phyloP scores from a whole-genome alignment of 352 stramenopile genomes.

The Thalassiosira delicatula region DNA sequence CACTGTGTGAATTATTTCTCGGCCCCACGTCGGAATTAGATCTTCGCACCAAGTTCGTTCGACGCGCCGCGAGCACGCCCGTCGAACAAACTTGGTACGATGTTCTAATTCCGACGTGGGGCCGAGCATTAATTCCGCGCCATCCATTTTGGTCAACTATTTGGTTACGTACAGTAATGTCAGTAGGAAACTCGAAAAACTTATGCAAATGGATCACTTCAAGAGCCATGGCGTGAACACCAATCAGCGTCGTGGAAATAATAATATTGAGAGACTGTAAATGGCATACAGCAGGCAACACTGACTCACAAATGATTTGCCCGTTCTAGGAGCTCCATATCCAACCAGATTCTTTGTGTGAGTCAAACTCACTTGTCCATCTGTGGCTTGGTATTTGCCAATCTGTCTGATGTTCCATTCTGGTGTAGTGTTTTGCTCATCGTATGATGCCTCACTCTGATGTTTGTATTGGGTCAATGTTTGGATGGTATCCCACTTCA shows the following conservation, averaged over 20 bases:
- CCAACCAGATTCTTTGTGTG: slow-evolving; percentile 43
- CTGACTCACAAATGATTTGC: slow-evolving; percentile 15
- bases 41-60: too few species aligned
- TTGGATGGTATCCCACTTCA: slow-evolving; percentile 9
- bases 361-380: slow-evolving; percentile 9
- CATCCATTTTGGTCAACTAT: too few species aligned
- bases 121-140: too few species aligned
- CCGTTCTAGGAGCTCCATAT: slow-evolving; percentile 28
- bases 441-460: slow-evolving; percentile 15
- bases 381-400: slow-evolving; percentile 25
- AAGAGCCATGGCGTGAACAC: background rate
- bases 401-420: slow-evolving; percentile 3
- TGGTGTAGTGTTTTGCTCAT: slow-evolving; percentile 15
- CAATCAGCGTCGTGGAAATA: slow-evolving; percentile 27
- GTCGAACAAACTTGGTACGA: too few species aligned
- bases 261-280: slow-evolving; percentile 13
- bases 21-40: too few species aligned
- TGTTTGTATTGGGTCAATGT: slow-evolving; percentile 7
- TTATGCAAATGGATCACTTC: slow-evolving; percentile 32
- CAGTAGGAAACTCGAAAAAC: slow-evolving; percentile 13
- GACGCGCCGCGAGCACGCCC: too few species aligned
- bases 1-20: too few species aligned
- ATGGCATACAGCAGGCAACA: slow-evolving; percentile 20
- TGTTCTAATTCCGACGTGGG: too few species aligned
- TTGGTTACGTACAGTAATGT: too few species aligned